phyloP scores from a whole-genome alignment of 176 grass and related monocot species.

The Urochloa ruziziensis region DNA sequence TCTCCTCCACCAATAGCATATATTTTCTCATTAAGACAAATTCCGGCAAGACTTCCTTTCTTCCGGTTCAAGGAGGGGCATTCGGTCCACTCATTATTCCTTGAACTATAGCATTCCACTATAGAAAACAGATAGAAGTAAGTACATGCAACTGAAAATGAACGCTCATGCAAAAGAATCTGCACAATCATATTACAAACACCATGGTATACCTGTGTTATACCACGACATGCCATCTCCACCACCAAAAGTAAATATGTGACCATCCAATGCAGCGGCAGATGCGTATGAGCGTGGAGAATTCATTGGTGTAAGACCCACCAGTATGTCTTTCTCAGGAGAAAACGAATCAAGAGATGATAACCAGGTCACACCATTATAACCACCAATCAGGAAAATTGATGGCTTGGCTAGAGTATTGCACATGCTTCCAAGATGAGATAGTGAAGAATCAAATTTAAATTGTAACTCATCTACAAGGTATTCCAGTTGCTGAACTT shows the following conservation, averaged over 20 bases:
- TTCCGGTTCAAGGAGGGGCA: slow-evolving; percentile 69
- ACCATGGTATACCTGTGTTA: slow-evolving; percentile 43
- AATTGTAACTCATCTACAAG: slow-evolving; percentile 67
- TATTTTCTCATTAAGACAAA: slow-evolving; percentile 65
- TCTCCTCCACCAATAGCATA: slow-evolving; percentile 93
- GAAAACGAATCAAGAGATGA: slow-evolving; percentile 75
- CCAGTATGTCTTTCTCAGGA: slow-evolving; percentile 52
- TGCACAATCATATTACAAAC: slow-evolving; percentile 14
- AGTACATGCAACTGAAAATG: slow-evolving; percentile 23
- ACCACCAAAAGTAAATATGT: slow-evolving; percentile 78
- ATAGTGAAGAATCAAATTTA: slow-evolving; percentile 49
- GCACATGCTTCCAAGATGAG: slow-evolving; percentile 34
- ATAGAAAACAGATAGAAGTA: slow-evolving; percentile 5
- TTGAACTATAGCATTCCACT: slow-evolving; percentile 84
- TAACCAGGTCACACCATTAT: slow-evolving; percentile 71
- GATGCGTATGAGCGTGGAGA: slow-evolving; percentile 71
- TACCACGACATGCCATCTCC: slow-evolving; percentile 58
- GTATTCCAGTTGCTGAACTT: slow-evolving; percentile 56
- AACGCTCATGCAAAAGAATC: neutral
- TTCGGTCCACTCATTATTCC: slow-evolving; percentile 59
- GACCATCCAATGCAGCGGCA: slow-evolving; percentile 51
- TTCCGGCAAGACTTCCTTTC: slow-evolving; percentile 79
- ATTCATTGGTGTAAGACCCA: slow-evolving; percentile 67
- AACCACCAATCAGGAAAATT: slow-evolving; percentile 81
- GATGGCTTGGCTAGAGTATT: slow-evolving; percentile 30